Evolutionary conservation across 495 filamentous ascomycete species (phyloP).

Genomic region (Xylaria nigripes): DNA sequence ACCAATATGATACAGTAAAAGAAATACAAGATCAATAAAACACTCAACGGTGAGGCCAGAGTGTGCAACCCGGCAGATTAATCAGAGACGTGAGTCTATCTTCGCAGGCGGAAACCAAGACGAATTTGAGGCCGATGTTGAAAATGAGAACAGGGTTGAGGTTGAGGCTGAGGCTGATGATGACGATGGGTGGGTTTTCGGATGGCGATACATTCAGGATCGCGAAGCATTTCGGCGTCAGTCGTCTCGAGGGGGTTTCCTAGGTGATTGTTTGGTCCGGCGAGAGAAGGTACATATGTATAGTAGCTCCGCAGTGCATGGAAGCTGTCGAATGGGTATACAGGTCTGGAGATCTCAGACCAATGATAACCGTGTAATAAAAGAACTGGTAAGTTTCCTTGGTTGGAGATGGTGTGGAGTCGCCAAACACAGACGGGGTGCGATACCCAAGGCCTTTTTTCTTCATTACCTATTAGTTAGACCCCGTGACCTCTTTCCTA

Average conservation of each 20-base stretch:
- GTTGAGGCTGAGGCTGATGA: constrained; percentile 3
- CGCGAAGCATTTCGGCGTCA: constrained; percentile 32
- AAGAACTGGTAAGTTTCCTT: constrained; percentile 16
- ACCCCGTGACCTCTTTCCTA: background rate
- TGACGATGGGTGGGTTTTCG: constrained; percentile 8
- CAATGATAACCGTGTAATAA: constrained; percentile 20
- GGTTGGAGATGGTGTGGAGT: constrained; percentile 9
- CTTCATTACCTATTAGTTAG: background rate
- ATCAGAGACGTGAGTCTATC: constrained; percentile 11
- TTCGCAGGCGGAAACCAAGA: constrained; percentile 11
- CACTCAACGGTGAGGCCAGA: constrained; percentile 7
- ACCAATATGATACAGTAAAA: constrained; percentile 45
- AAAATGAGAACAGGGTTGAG: background rate
- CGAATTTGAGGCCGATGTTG: constrained; percentile 12
- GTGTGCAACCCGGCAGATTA: constrained; percentile 6
- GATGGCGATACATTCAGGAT: constrained; percentile 18
- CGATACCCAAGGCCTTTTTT: background rate
- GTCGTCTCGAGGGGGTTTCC: constrained; percentile 12
- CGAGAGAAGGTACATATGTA: constrained; percentile 20
- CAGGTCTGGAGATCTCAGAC: constrained; percentile 7
- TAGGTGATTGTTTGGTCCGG: constrained; percentile 4
- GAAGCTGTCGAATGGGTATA: constrained; percentile 8
- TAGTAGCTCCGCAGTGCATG: constrained; percentile 16
- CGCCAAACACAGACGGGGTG: constrained; percentile 7
- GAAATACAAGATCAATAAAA: constrained; percentile 18